phyloP scores from a whole-genome alignment of 2,329 filamentous ascomycete genomes.

The Ophidiomyces ophidiicola region DNA sequence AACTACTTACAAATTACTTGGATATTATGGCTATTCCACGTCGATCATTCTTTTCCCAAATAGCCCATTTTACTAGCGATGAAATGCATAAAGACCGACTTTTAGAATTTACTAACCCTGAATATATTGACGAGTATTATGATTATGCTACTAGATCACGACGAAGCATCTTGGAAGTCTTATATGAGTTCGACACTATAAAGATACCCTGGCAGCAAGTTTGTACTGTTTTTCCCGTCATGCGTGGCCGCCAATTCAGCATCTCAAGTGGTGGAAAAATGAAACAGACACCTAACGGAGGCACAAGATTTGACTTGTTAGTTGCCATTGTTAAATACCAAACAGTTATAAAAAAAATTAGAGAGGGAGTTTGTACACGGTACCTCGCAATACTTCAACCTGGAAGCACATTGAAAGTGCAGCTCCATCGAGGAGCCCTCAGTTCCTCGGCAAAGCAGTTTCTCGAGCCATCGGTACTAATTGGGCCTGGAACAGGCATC shows the following conservation, averaged over 20 bases:
- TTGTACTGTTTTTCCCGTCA: constrained; percentile 61
- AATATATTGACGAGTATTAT: constrained; percentile 80
- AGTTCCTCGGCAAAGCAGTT: constrained; percentile 38
- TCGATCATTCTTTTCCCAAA: constrained; percentile 68
- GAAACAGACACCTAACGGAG: constrained; percentile 27
- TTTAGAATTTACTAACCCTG: constrained; percentile 66
- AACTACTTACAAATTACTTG: constrained; percentile 66
- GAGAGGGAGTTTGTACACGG: constrained; percentile 79
- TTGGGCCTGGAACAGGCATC: constrained; percentile 76
- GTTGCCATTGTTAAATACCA: constrained; percentile 84
- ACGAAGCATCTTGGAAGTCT: constrained; percentile 79
- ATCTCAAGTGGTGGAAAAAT: constrained; percentile 61
- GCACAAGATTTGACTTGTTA: constrained; percentile 55
- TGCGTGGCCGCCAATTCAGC: constrained; percentile 87
- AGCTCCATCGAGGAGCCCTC: constrained; percentile 43
- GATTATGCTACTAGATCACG: constrained; percentile 89
- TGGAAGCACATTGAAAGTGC: constrained; percentile 49
- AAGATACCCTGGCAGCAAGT: constrained; percentile 64
- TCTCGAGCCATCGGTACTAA: constrained; percentile 54
- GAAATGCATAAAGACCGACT: constrained; percentile 66
- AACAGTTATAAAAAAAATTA: constrained; percentile 70
- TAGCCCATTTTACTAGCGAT: constrained; percentile 63
- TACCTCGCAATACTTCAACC: constrained; percentile 58
- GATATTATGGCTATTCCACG: constrained; percentile 85
- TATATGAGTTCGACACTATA: constrained; percentile 79